phyloP scores from a whole-genome alignment of 1,139 yeast genomes.

The Fermentozyma sake region DNA sequence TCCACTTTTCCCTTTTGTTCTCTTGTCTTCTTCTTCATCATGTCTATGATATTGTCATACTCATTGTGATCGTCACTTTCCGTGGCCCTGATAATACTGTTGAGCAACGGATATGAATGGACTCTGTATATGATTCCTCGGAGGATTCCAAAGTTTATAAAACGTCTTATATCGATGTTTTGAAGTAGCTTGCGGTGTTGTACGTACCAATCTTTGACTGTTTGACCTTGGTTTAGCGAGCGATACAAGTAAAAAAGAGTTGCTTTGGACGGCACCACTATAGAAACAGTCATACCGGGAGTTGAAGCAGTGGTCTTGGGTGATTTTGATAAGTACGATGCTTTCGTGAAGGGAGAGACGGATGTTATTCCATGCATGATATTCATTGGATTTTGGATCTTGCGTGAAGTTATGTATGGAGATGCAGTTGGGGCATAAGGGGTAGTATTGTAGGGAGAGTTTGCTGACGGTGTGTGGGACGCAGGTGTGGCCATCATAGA shows the following conservation, averaged over 20 bases:
- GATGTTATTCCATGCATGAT: conserved; percentile 5
- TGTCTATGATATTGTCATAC: conserved; percentile 25
- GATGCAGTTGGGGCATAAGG: conserved; percentile 4
- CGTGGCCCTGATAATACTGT: conserved; percentile 31
- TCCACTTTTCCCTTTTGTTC: conserved; percentile 5
- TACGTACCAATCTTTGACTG: conserved; percentile 75
- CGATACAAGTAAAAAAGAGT: conserved; percentile 71
- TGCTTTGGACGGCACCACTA: conserved; percentile 57
- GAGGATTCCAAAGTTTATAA: conserved; percentile 81
- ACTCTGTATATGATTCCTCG: conserved; percentile 81
- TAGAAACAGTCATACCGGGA: conserved; percentile 2
- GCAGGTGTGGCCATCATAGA: conserved; percentile 6
- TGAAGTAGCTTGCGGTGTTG: conserved; percentile 54
- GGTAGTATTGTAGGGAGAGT: conserved; percentile 6
- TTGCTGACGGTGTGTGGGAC: conserved; percentile 3
- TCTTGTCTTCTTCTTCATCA: conserved; percentile 10
- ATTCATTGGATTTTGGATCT: conserved; percentile 6
- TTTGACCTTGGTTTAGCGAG: conserved; percentile 72
- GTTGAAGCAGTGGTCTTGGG: conserved; percentile 8
- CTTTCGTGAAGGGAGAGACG: conserved; percentile 10
- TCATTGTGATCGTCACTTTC: conserved; percentile 28
- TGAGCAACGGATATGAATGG: conserved; percentile 65
- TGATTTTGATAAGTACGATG: conserved; percentile 7
- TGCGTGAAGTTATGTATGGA: no score
- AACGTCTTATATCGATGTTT: conserved; percentile 75